phyloP scores from a whole-genome alignment of 495 filamentous ascomycete species.

The Tetracladium marchalianum region DNA sequence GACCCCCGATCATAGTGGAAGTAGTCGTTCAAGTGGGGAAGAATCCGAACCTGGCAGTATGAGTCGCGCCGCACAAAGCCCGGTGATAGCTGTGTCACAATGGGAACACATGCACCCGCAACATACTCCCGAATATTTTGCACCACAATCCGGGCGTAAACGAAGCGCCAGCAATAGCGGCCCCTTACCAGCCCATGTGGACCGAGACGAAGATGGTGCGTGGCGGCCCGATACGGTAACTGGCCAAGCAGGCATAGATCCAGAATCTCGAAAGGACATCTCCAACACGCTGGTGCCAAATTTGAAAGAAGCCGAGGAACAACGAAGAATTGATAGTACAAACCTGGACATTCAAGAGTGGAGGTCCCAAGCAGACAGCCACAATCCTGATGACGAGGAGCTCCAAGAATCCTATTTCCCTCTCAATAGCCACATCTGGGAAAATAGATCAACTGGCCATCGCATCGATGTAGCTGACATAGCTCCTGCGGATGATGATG shows the following conservation, averaged over 20 bases:
- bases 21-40: constrained; percentile 37
- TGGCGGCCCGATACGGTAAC: constrained; percentile 15
- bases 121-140: neutral
- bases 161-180: neutral
- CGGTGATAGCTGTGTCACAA: constrained; percentile 37
- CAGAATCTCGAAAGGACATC: constrained; percentile 14
- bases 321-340: constrained; percentile 10
- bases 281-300: constrained; percentile 12
- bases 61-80: constrained; percentile 32
- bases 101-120: constrained; percentile 24
- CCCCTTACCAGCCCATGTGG: neutral
- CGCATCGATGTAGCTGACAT: neutral
- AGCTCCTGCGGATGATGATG: constrained; percentile 6
- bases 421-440: neutral
- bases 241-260: constrained; percentile 19
- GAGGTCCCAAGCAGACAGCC: constrained; percentile 14
- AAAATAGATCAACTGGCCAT: neutral
- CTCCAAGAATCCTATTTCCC: constrained; percentile 7
- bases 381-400: constrained; percentile 10
- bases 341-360: constrained; percentile 21
- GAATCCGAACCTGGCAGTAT: constrained; percentile 26
- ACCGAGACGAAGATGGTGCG: constrained; percentile 11
- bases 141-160: neutral
- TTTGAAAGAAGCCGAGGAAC: constrained; percentile 20
- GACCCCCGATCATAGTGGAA: constrained; percentile 39